These are phyloP conservation scores for Ophiostoma sp. DNA, from an alignment of 2,329 filamentous ascomycete species.

Conservation along the genomic window DNA sequence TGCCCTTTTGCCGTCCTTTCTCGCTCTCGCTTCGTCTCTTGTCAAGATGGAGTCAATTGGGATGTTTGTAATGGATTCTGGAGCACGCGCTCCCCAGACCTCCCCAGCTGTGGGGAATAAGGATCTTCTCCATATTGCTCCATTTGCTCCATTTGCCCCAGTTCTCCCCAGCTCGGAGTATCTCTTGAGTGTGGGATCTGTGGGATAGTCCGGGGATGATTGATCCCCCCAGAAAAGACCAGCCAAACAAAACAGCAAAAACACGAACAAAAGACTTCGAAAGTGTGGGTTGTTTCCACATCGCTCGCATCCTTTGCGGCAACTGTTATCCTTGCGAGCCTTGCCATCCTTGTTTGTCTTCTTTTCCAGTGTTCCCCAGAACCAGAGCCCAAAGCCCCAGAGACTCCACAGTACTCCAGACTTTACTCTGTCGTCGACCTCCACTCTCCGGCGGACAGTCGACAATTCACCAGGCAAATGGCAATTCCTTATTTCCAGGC, in stretches of 20 bases:
- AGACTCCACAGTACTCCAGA: not conserved
- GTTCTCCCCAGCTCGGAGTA: not conserved
- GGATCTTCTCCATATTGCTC: not conserved
- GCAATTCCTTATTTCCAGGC: not conserved
- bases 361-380: not conserved
- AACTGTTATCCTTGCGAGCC: slow-evolving; percentile 3
- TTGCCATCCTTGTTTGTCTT: not conserved
- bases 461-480: not conserved
- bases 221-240: not conserved
- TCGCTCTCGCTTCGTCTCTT: not conserved
- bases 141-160: not conserved
- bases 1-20: not conserved
- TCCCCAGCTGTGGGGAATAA: not conserved
- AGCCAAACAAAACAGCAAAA: not conserved
- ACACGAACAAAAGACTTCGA: not conserved
- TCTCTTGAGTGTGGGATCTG: not conserved
- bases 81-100: not conserved
- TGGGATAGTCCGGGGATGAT: not conserved
- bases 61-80: not conserved
- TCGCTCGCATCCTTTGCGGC: slow-evolving; percentile 1
- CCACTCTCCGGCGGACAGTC: not conserved
- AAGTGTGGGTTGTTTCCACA: not conserved
- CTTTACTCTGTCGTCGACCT: not conserved
- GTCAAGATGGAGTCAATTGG: not conserved
- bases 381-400: not conserved